phyloP scores from a whole-genome alignment of 208 protist species.

The Crithidia bombi region DNA sequence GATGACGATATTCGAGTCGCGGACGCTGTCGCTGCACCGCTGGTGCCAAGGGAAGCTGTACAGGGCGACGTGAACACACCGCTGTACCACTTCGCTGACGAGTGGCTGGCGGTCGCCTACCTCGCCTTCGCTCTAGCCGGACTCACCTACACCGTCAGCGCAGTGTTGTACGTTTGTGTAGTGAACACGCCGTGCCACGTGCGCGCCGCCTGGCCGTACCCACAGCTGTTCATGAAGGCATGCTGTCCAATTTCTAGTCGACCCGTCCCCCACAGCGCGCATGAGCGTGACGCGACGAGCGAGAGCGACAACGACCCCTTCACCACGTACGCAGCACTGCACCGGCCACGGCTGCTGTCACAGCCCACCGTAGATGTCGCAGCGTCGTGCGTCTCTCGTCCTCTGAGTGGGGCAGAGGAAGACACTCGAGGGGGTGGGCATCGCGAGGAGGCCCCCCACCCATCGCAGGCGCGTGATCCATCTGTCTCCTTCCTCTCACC shows the following conservation, averaged over 20 bases:
- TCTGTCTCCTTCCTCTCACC: no score
- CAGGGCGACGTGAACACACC: not conserved
- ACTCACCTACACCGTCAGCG: constrained; percentile 20
- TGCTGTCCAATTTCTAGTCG: not conserved
- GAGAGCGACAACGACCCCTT: constrained; percentile 2
- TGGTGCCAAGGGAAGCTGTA: not conserved
- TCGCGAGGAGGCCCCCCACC: no score
- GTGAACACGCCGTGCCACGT: constrained; percentile 22
- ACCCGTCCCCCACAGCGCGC: no score
- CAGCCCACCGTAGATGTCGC: no score
- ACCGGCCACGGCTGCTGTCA: not conserved
- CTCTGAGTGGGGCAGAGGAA: no score
- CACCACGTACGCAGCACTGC: constrained; percentile 2
- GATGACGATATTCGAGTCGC: no score
- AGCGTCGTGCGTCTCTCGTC: no score
- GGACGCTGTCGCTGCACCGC: not conserved
- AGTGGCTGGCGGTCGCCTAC: constrained; percentile 19
- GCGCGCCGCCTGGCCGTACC: constrained; percentile 12
- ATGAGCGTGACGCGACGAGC: not conserved
- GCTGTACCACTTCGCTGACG: not conserved
- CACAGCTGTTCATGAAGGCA: constrained; percentile 1
- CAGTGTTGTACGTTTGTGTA: constrained; percentile 15
- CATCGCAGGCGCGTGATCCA: no score
- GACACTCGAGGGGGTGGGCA: no score
- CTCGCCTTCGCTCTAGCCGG: constrained; percentile 15